Evolutionary conservation across 1,284 basidiomycete genomes (phyloP), one percentile per base, ranked within the genome.

Genomic region (Taiwanofungus camphoratus): DNA sequence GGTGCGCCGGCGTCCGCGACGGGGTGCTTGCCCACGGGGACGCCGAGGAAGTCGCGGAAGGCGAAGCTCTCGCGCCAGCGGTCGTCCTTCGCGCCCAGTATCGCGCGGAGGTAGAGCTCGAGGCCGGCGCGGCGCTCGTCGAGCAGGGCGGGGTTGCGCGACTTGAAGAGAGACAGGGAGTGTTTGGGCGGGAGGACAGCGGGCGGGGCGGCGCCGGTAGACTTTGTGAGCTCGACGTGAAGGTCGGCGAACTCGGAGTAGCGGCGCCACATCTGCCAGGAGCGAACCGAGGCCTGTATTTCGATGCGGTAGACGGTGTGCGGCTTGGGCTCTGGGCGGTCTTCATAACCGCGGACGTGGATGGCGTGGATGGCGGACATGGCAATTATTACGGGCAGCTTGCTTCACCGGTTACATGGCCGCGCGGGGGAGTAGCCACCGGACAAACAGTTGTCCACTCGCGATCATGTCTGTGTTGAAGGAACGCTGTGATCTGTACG

Each of bases 241-340:
- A 98, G 79, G 50, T 90, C 82, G 53, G 79, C 79, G 67, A 98
- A 97, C 62, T 96, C 92, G 32, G 90, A 94, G 68, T 96, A 97
- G 42, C 94, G 87, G 46, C 87, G 75, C 77, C 87, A 89, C 70
- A 96, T 89, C 34, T 86, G 80, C 93, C 93, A 97, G 60, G 89
- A 85, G 50, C 87, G 82, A 18, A 92, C 84, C 47, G 88, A 79
- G 12, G 86, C 86, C 57, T 83, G 79, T 49, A 94, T 79, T 49
- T 84, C 76, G 56, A 94, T 85, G 47, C 74, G 76, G 66, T 87
- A 94, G 53, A 87, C 88, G 47, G 74, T 73, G 60, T 93, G 88
- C n/a, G 79, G 65, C 56, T 83, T 84, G 55, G 87, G 82, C 31
- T 67, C 56, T 2, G 67, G 57, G 40, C 86, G 79, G 48, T 83